Evolutionary conservation across 2,329 filamentous ascomycete genomes (phyloP), one percentile per base, ranked within the genome.

Genomic region (Penicillium oxalicum): DNA sequence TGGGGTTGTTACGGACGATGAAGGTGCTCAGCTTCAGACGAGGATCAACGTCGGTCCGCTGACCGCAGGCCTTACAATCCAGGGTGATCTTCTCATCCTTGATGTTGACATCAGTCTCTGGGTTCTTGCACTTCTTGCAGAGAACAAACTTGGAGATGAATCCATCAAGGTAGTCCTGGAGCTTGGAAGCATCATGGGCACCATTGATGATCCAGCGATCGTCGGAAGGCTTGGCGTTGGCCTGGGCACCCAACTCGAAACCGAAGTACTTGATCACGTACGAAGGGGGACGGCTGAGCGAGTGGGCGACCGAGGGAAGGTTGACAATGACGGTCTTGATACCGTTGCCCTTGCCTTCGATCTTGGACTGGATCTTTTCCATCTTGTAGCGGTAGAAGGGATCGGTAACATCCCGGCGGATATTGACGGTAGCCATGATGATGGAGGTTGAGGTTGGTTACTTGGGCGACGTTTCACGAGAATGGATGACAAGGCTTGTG

Each of bases 341-440:
- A 69, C 93, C 93, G 77, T 98, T 98, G 61, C 93, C 93, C 77
- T 98, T 98, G 76, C 93, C 93, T 77, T 98, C 93, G 65, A 98
- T 94, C 81, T 98, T 98, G 73, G 93, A 95, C 80, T 95, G 89
- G 70, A 98, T 79, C 64, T 84, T 86, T 78, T 97, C 93, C 93
- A 98, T 98, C 84, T 98, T 98, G 85, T 98, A 98, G 74, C 93
- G 93, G 79, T 98, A 98, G 84, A 96, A 98, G 76, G 87, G 87
- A 77, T 98, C 93, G 79, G 86, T 86, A 78, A 95, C 86, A 87
- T 97, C 91, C 75, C 88, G 89, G 75, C 91, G 91, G 76, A 97
- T 91, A 77, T 98, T 98, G 83, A 98, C 80, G 77, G 88, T 91
- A 81, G 88, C 86, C 93, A 97, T 97, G 75, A 65, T 90, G 82